These are phyloP conservation scores for Eimeria maxima DNA, from an alignment of 169 alveolate genomes.

Conservation along the genomic window DNA sequence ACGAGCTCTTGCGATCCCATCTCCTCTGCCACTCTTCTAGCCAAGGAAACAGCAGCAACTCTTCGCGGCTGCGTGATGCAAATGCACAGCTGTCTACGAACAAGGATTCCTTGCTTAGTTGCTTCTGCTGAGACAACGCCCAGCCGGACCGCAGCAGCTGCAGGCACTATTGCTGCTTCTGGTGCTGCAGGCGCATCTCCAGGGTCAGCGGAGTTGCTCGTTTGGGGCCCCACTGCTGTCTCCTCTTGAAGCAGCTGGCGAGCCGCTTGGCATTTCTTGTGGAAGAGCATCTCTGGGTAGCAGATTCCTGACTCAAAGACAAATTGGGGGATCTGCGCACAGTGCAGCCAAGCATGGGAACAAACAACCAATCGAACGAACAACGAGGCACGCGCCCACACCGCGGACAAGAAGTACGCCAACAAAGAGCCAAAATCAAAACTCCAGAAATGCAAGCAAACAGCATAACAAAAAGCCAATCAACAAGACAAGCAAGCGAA, in stretches of 20 bases:
- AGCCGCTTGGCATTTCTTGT: conserved; percentile 89
- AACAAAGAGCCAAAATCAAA: not conserved
- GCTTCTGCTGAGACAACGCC: conserved; percentile 34
- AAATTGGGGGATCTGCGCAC: conserved; percentile 94
- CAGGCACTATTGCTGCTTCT: not conserved
- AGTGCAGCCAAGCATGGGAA: not conserved
- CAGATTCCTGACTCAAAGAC: conserved; percentile 96
- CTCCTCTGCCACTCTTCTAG: conserved; percentile 97
- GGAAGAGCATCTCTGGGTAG: conserved; percentile 77
- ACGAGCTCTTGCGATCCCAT: conserved; percentile 90
- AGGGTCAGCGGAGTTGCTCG: conserved; percentile 73
- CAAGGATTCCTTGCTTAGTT: conserved; percentile 25
- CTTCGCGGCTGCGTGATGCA: conserved; percentile 97
- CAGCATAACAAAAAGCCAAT: not conserved
- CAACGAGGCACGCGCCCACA: not conserved
- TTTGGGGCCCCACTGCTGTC: not conserved
- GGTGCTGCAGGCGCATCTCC: conserved; percentile 12
- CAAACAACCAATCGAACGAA: not conserved
- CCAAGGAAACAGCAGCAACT: conserved; percentile 97
- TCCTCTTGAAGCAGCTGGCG: conserved; percentile 35
- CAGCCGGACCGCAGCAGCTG: not conserved
- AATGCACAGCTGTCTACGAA: conserved; percentile 79
- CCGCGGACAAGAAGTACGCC: not conserved
- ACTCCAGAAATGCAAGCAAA: not conserved
- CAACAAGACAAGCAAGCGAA: not conserved